These are phyloP conservation scores for Dalbergia cochinchinensis DNA, from an alignment of 306 rosid genomes.

Conservation along the genomic window DNA sequence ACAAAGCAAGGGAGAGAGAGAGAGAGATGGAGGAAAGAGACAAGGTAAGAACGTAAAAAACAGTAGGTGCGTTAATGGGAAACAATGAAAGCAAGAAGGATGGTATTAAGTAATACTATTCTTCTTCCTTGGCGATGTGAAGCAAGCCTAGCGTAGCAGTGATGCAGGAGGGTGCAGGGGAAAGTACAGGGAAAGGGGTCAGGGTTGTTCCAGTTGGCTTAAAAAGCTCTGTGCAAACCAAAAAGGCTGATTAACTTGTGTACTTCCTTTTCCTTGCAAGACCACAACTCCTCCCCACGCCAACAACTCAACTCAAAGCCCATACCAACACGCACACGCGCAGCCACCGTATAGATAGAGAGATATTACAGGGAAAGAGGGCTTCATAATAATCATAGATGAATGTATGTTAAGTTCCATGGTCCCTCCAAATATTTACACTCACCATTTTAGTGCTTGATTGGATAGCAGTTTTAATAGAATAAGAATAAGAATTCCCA, in stretches of 20 bases:
- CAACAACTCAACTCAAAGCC: not conserved
- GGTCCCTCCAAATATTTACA: too few species aligned
- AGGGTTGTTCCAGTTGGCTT: constrained; percentile 47
- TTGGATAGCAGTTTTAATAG: too few species aligned
- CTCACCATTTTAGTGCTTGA: too few species aligned
- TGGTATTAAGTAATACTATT: not conserved
- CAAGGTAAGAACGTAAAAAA: constrained; percentile 32
- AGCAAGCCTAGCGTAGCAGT: not conserved
- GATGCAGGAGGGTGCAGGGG: constrained; percentile 20
- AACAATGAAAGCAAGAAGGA: constrained; percentile 31
- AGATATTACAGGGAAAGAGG: too few species aligned
- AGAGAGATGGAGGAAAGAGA: constrained; percentile 39
- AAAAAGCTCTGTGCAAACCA: not conserved
- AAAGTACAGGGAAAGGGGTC: constrained; percentile 35
- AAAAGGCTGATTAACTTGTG: constrained; percentile 18
- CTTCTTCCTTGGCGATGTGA: constrained; percentile 29
- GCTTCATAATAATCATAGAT: too few species aligned
- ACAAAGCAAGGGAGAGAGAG: not conserved
- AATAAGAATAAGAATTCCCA: too few species aligned
- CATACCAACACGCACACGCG: too few species aligned
- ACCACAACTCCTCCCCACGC: not conserved
- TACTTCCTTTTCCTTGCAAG: constrained; percentile 17
- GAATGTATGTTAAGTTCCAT: too few species aligned
- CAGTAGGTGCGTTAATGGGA: constrained; percentile 43
- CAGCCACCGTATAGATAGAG: too few species aligned